Percentiles rank a stretch among this genome's conserved stretches.
phyloP scores from a whole-genome alignment of 331 rosid species.

The Erythrophleum ivorense region DNA sequence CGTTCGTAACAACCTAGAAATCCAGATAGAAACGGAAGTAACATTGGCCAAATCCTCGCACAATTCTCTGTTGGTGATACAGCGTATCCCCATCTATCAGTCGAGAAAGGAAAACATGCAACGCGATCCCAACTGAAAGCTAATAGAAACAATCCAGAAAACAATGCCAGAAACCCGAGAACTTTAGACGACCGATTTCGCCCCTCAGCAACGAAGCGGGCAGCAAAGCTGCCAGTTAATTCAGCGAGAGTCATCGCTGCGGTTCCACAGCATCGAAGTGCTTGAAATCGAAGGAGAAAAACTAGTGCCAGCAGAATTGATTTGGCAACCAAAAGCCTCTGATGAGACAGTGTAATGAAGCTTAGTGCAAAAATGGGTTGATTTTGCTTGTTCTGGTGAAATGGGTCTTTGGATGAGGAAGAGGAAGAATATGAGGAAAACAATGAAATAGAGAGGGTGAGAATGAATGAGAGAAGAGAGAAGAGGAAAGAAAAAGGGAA shows the following conservation, averaged over 20 bases:
- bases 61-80: slow-evolving; percentile 54
- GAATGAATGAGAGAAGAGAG: slow-evolving; percentile 73
- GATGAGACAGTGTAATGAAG: slow-evolving; percentile 58
- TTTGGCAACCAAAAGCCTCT: slow-evolving; percentile 48
- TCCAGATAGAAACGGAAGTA: slow-evolving; percentile 83
- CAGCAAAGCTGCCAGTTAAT: slow-evolving; percentile 64
- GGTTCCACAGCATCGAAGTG: slow-evolving; percentile 81
- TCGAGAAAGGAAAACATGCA: slow-evolving; percentile 73
- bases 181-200: slow-evolving; percentile 46
- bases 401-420: slow-evolving; percentile 55
- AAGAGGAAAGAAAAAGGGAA: slow-evolving; percentile 83
- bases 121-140: slow-evolving; percentile 83
- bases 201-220: slow-evolving; percentile 54
- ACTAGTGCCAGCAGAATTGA: slow-evolving; percentile 72
- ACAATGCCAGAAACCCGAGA: slow-evolving; percentile 67
- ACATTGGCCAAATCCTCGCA: slow-evolving; percentile 75
- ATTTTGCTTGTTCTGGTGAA: slow-evolving; percentile 44
- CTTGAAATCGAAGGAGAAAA: slow-evolving; percentile 83
- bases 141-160: slow-evolving; percentile 61
- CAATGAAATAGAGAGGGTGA: slow-evolving; percentile 61
- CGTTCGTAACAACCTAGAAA: slow-evolving; percentile 74
- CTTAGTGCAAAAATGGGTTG: slow-evolving; percentile 49
- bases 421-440: slow-evolving; percentile 31
- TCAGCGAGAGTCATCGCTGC: slow-evolving; percentile 95
- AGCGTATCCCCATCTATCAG: slow-evolving; percentile 44